phyloP scores from a whole-genome alignment of 176 grass and related monocot species.

The Olyra latifolia region DNA sequence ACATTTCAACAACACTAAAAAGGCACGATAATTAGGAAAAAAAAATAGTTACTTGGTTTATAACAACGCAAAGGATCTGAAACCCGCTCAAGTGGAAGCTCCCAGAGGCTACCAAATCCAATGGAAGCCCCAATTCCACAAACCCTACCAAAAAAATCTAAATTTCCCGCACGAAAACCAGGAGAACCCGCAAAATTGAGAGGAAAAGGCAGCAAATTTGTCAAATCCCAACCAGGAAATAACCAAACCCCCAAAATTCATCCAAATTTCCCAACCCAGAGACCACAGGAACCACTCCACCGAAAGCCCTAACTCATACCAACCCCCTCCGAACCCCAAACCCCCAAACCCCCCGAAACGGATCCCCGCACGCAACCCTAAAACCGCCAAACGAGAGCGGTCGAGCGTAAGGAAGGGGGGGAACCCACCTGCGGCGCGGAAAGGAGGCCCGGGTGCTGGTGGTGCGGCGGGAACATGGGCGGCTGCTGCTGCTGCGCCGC shows the following conservation, averaged over 20 bases:
- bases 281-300: neutral
- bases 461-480: constrained; percentile 74
- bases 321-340: neutral
- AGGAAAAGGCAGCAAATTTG: neutral
- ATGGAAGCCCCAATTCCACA: neutral
- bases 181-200: neutral
- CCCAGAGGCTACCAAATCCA: neutral
- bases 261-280: neutral
- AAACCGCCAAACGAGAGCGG: constrained; percentile 11
- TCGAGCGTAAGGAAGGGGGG: neutral
- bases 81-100: neutral
- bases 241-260: neutral
- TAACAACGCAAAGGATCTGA: neutral
- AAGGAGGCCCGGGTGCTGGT: constrained; percentile 78
- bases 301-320: neutral
- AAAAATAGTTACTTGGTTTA: neutral
- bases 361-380: neutral
- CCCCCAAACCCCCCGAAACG: neutral
- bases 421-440: constrained; percentile 64
- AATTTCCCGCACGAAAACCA: neutral
- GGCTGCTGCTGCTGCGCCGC: constrained; percentile 46
- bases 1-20: neutral
- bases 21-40: neutral
- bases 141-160: neutral
- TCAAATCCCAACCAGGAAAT: neutral